These are phyloP conservation scores for Aschersonia sp. DNA, from an alignment of 2,329 filamentous ascomycete species.

Conservation along the genomic window DNA sequence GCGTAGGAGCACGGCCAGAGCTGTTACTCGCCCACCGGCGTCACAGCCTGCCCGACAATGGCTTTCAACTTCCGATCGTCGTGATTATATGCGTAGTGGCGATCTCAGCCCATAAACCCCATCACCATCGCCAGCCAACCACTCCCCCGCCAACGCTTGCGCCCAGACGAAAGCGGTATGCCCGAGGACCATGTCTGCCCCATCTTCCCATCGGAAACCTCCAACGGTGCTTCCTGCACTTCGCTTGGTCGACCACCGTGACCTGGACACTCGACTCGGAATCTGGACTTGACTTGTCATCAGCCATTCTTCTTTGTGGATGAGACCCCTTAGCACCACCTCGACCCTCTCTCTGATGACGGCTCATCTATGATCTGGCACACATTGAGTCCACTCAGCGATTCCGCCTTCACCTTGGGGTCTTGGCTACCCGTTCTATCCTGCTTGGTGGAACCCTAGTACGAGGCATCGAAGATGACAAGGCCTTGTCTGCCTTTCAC, in stretches of 20 bases:
- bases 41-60: not conserved
- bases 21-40: not conserved
- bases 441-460: constrained; percentile 1
- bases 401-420: not conserved
- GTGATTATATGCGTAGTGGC: not conserved
- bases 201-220: not conserved
- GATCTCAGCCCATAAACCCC: constrained; percentile 2
- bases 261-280: not conserved
- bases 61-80: constrained; percentile 3
- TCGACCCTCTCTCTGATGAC: not conserved
- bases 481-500: not conserved
- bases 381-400: not conserved
- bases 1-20: not conserved
- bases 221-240: not conserved
- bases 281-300: not conserved
- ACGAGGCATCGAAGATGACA: not conserved
- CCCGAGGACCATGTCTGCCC: not conserved
- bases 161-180: not conserved
- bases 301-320: not conserved
- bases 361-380: not conserved
- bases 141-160: not conserved
- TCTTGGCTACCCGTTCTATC: not conserved
- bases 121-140: not conserved
- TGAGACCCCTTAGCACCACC: not conserved
- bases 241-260: not conserved